Percentiles rank a stretch among this genome's conserved stretches.
Conservation (phyloP, 169 alveolate species). For the Eimeria necatrix region DNA sequence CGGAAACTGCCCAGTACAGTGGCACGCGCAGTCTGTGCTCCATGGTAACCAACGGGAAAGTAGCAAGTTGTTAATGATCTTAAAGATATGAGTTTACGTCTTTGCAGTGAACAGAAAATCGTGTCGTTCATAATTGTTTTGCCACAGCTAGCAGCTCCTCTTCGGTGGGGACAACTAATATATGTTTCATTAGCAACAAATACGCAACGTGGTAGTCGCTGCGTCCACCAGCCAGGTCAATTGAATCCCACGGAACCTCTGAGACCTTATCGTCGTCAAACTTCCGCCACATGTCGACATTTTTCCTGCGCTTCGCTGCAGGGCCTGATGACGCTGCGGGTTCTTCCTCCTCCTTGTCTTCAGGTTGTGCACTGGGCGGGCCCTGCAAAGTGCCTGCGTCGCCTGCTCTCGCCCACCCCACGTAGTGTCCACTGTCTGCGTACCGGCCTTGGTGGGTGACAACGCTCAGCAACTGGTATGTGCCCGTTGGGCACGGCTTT, state of each 20-base stretch:
- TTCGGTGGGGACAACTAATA: constrained; percentile 79
- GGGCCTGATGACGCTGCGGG: neutral
- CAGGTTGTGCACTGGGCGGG: neutral
- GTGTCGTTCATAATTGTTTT: constrained; percentile 4
- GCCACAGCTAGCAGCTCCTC: constrained; percentile 82
- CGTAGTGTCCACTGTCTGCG: constrained; percentile 98
- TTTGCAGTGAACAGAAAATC: no score
- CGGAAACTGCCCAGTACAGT: no score
- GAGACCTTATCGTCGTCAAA: constrained; percentile 94
- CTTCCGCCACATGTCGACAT: constrained; percentile 88
- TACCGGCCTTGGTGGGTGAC: constrained; percentile 98
- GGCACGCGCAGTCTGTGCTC: no score
- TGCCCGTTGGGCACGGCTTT: constrained; percentile 88
- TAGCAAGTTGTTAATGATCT: no score
- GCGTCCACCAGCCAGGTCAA: constrained; percentile 94
- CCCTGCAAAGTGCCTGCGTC: neutral
- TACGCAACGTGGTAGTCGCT: constrained; percentile 94
- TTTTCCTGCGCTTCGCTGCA: constrained; percentile 27
- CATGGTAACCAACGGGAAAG: no score
- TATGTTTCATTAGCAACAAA: constrained; percentile 87
- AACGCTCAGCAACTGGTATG: constrained; percentile 95
- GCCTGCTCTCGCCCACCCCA: constrained; percentile 94
- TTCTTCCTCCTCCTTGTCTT: constrained; percentile 46
- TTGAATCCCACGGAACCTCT: constrained; percentile 87
- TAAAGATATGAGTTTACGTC: no score